Base-by-base conservation (phyloP, 208 protist genomes). In the Leishmania gerbilli region DNA sequence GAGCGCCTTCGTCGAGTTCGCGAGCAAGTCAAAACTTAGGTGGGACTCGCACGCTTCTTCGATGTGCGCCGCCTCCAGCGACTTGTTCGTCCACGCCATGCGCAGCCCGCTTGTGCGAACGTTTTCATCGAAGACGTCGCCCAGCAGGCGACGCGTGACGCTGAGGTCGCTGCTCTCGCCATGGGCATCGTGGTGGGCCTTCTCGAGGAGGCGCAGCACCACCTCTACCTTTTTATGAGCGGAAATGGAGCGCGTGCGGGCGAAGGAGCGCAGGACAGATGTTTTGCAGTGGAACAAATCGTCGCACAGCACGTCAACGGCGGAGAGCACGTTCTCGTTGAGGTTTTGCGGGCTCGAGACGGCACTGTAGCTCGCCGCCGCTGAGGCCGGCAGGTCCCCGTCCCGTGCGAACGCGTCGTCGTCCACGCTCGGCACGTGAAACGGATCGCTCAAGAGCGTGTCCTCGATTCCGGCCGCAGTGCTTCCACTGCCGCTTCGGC, bases 231-330 rank as follows among this genome's bases (percentile, higher is more conserved):
- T 98, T 40, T 56, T 90, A 37, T 58, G 53, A 2, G 82, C 84
- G 11, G 71, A 74, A 4, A 96, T 79, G 9, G 85, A 76, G 34
- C 93, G 89, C 27, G 90, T 95, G 1, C 95, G 92, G 24, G 92
- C 89, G 78, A 97, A 98, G 42, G 84, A 89, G 47, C 88, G 88
- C 60, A 98, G 80, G 13, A 98, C 95, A 49, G 93, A 89, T 11
- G 90, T 95, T 74, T 97, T 96, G 79, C 93, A 97, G 74, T 92
- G 92, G 65, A 95, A 97, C 64, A 98, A 81, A 76, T 98, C 95
- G 77, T 98, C 95, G 77, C 93, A 97, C 40, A 98, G 88, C 79
- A 96, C 87, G 77, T 98, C 95, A 65, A 97, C 89, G 11, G 88
- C 79, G 34, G 86, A 85, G 5, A 97, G 88, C 0, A 97, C 87